Base-by-base conservation (phyloP, 1,284 basidiomycete genomes). In the Fomitiporia mediterranea region DNA sequence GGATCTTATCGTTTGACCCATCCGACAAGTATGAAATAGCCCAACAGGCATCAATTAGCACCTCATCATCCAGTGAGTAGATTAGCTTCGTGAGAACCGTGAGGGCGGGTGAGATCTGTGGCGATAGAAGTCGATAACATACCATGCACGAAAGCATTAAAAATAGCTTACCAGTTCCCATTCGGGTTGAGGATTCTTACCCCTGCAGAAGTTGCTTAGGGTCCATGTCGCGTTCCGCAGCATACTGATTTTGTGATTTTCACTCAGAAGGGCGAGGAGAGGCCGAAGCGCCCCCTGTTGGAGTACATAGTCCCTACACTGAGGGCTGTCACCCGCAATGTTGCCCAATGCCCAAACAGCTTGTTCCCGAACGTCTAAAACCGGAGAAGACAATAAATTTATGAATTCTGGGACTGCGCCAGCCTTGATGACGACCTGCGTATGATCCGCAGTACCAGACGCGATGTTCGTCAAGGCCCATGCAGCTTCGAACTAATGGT, bases 381-480 rank as follows among this genome's bases (percentile, higher is more conserved):
- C 90, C 38, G 82, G 78, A 15, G 92, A 94, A 15, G 86, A 94
- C 42, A 97, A 78, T 39, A 97, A 81, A 64, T 90, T 91, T 77
- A 99, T 98, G 69, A 98, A 98, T 72, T 95, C 88, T n/a, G 95
- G 95, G 27, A 99, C 95, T 38, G 96, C 96, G 57, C 89, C 86
- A 32, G 94, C 90, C 63, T 82, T 85, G 71, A 99, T 99, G 55
- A 99, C 97, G 58, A 98, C 94, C 74, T 98, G 94, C 46, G 95
- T 99, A 73, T 99, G 97, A 63, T 97, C 93, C 32, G 95, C 95
- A 35, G 97, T 99, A 50, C 97, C 97, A 53, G 97, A 99, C 15
- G 97, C 97, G 64, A 99, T 99, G 79, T 99, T 99, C 67, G 97
- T 99, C 64, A 99, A 81, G 44, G 97, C 97, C 97, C 97, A 99